These are phyloP conservation scores for Penicillium canariense DNA, from an alignment of 495 filamentous ascomycete species.

Conservation along the genomic window DNA sequence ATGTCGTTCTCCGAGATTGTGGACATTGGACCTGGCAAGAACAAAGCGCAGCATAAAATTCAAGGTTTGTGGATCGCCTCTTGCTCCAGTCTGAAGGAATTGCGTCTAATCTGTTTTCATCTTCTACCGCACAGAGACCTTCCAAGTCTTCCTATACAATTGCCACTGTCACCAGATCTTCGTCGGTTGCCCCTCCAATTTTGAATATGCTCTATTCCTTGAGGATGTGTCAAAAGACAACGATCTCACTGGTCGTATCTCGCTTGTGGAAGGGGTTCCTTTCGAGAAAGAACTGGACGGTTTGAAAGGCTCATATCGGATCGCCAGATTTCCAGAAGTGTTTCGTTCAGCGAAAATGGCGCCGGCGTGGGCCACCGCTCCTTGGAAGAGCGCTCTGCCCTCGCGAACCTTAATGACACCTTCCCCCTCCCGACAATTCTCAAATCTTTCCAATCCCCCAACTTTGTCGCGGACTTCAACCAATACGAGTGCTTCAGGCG, in stretches of 20 bases:
- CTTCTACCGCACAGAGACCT: constrained; percentile 55
- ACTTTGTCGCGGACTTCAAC: constrained; percentile 41
- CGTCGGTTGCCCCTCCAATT: constrained; percentile 75
- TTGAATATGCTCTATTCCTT: constrained; percentile 68
- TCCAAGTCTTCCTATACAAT: constrained; percentile 63
- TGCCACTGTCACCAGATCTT: constrained; percentile 79
- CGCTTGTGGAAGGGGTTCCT: constrained; percentile 71
- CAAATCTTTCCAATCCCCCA: constrained; percentile 24
- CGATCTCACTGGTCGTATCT: constrained; percentile 56
- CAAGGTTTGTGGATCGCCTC: constrained; percentile 52
- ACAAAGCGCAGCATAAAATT: constrained; percentile 71
- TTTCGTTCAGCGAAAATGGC: constrained; percentile 66
- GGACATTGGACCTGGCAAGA: constrained; percentile 69
- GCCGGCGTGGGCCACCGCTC: constrained; percentile 34
- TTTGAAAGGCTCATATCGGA: constrained; percentile 54
- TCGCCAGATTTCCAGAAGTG: constrained; percentile 58
- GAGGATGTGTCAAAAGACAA: constrained; percentile 55
- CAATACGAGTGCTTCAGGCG: constrained; percentile 39
- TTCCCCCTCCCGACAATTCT: constrained; percentile 43
- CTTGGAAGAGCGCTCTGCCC: constrained; percentile 38
- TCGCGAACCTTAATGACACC: constrained; percentile 37
- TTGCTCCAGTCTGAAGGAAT: not conserved
- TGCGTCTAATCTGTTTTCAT: constrained; percentile 9
- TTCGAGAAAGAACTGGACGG: constrained; percentile 62
- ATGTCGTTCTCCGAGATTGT: constrained; percentile 70